Evolutionary conservation across 192 early-diverging fungal genomes (phyloP).

Genomic region (Rhizophagus prolifer): DNA sequence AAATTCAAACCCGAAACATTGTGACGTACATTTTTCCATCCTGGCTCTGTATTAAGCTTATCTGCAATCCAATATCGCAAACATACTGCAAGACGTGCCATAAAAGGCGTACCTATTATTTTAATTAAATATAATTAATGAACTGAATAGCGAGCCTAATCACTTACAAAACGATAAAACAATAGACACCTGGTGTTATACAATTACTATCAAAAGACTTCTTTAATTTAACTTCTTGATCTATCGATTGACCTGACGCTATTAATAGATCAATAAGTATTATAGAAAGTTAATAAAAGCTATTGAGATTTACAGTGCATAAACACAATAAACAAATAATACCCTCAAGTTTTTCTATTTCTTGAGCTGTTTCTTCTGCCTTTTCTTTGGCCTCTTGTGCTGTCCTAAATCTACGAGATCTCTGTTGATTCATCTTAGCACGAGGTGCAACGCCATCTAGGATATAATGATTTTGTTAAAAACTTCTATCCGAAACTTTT

Average conservation of each 20-base stretch:
- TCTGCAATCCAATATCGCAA: slow-evolving; percentile 87
- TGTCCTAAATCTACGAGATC: slow-evolving; percentile 94
- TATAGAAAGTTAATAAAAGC: not conserved
- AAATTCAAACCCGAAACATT: not conserved
- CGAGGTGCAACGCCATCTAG: slow-evolving; percentile 96
- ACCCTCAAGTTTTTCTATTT: slow-evolving; percentile 19
- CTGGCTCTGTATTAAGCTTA: slow-evolving; percentile 83
- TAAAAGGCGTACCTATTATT: slow-evolving; percentile 79
- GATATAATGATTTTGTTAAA: not conserved
- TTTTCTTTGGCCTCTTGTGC: slow-evolving; percentile 77
- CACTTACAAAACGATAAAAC: not conserved
- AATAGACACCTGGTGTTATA: slow-evolving; percentile 80
- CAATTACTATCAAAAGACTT: slow-evolving; percentile 93
- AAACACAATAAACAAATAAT: too few species aligned
- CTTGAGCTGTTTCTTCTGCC: slow-evolving; percentile 43
- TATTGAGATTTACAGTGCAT: not conserved
- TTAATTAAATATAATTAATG: not conserved
- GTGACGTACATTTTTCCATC: slow-evolving; percentile 68
- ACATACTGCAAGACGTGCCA: slow-evolving; percentile 84
- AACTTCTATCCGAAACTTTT: not conserved
- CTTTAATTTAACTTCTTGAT: slow-evolving; percentile 45
- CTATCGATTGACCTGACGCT: slow-evolving; percentile 55
- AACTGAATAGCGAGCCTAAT: not conserved
- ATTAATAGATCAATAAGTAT: not conserved
- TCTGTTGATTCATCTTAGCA: slow-evolving; percentile 99